Evolutionary conservation across 2,329 filamentous ascomycete species (phyloP), one percentile per base, ranked within the genome.

Genomic region (Neonectria neomacrospora): DNA sequence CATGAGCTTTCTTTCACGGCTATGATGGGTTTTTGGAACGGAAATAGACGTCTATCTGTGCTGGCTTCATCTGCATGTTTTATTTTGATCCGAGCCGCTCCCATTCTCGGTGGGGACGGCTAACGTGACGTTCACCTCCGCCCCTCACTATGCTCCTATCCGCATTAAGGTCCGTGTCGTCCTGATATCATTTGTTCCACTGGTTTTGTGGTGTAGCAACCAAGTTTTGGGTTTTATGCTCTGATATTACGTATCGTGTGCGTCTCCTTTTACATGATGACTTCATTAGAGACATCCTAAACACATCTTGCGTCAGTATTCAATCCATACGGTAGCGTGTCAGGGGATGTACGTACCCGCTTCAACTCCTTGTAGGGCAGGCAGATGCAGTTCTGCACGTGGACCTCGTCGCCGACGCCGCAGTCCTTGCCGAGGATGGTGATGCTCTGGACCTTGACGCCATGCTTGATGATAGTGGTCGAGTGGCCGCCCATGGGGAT

Each of bases 371-470:
- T 99, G 81, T 94, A 97, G 10, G 96, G 96, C 83, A 99, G 81
- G 82, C 96, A 98, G 64, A 99, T 90, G 78, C 96, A 99, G 83
- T 99, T 98, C 83, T 98, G 95, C 72, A 99, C 94, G 67, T 94
- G 89, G 11, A 98, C 90, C 80, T 98, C 96, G 74, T 99, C 96
- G 4, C 91, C 94, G 30, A 98, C 96, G 59, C 85, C 88, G 75
- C 95, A 98, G 80, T 99, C 96, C 85, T 98, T 97, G 77, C 95
- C 95, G 67, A 99, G 81, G 71, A 98, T 99, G 50, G 95, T 98
- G 76, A 98, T 96, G 79, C 93, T 97, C 85, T 98, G 96, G 54
- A 99, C 96, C 85, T 98, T 98, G 80, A 98, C 90, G 54, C 96
- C 96, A 75, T 97, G 97, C 88, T 97, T 98, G 80, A 98, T 86